phyloP scores from a whole-genome alignment of 2,329 filamentous ascomycete genomes.

The Dactylellina sp. region DNA sequence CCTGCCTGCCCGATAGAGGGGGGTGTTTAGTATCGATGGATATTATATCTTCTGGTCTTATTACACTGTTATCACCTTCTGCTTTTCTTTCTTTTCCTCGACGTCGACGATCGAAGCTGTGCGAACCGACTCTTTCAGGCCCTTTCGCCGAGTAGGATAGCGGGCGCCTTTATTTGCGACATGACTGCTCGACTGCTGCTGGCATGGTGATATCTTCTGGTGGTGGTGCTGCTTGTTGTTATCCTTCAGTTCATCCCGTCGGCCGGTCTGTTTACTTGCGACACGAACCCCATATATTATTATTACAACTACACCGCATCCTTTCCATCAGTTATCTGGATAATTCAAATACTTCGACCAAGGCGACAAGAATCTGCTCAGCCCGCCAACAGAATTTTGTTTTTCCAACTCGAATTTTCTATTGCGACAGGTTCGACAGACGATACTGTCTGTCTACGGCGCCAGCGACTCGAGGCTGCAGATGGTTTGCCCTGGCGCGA shows the following conservation, averaged over 20 bases:
- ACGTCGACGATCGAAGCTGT: not conserved
- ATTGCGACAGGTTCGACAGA: no score
- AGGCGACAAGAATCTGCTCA: no score
- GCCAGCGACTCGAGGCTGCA: not conserved
- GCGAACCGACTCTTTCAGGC: no score
- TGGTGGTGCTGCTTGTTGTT: not conserved
- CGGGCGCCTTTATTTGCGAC: not conserved
- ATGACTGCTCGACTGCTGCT: not conserved
- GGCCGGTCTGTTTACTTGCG: no score
- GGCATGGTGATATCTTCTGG: not conserved
- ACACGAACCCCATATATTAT: no score
- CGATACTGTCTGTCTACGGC: no score
- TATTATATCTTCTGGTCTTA: slow-evolving; percentile 2
- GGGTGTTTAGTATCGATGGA: not conserved
- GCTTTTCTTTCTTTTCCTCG: not conserved
- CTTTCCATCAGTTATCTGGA: no score
- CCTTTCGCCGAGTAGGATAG: not conserved
- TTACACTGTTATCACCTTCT: not conserved
- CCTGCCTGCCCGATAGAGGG: not conserved
- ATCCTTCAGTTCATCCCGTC: not conserved
- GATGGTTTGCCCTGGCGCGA: not conserved
- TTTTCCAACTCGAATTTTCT: no score
- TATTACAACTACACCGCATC: no score
- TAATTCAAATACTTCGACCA: no score
- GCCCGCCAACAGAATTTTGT: no score